A percentile compares a stretch with the other conserved stretches of the same genome.
These are phyloP conservation scores for Hirsutella rhossiliensis DNA, from an alignment of 2,329 filamentous ascomycete species.

Conservation along the genomic window DNA sequence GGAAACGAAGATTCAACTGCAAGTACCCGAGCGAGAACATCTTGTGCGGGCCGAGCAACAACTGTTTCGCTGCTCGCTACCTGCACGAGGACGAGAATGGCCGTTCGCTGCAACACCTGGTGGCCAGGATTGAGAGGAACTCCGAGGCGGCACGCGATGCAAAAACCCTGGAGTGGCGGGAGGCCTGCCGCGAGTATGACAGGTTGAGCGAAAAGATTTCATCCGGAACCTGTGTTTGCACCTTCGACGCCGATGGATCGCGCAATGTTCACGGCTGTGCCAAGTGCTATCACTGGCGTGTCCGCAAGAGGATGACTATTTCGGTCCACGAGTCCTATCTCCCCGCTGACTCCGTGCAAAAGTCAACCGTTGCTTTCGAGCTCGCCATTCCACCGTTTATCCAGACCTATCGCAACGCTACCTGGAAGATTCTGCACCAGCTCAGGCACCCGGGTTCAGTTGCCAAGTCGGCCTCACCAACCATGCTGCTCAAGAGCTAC, in stretches of 20 bases:
- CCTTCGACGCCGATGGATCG: background rate
- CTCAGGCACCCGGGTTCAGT: background rate
- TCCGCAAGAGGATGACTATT: conserved; percentile 7
- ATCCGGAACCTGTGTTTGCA: conserved; percentile 7
- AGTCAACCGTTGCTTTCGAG: conserved; percentile 34
- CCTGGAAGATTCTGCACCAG: conserved; percentile 5
- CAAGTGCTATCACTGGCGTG: conserved; percentile 6
- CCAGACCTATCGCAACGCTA: conserved; percentile 14
- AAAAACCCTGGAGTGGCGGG: conserved; percentile 3
- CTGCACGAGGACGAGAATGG: background rate
- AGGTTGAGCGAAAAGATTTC: conserved; percentile 5
- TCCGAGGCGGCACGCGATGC: background rate
- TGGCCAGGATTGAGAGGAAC: background rate
- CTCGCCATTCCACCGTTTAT: conserved; percentile 34
- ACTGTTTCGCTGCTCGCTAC: conserved; percentile 2
- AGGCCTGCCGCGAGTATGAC: conserved; percentile 5
- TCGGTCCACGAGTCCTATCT: conserved; percentile 12
- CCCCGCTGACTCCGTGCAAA: conserved; percentile 7
- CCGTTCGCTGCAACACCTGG: background rate
- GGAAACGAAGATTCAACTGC: background rate
- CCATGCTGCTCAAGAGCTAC: background rate
- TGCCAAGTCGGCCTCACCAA: background rate
- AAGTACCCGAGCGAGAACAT: background rate
- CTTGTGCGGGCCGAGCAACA: background rate
- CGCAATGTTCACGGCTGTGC: conserved; percentile 3